phyloP scores from a whole-genome alignment of 768 basidiomycete species.

The Pilatotrama ljubarskyi region DNA sequence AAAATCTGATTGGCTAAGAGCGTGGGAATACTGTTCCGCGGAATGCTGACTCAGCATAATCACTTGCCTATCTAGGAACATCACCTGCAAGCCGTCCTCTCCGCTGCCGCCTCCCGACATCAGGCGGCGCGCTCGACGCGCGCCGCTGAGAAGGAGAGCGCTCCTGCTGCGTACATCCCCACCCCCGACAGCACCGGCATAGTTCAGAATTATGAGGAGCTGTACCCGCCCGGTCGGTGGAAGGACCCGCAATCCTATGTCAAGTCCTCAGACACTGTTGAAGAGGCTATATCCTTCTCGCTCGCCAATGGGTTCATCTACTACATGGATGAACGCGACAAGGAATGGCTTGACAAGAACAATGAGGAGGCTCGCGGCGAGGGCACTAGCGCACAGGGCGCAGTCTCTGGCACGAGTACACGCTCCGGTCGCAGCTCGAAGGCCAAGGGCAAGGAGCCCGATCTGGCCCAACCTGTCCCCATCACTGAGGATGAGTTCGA shows the following conservation, averaged over 20 bases:
- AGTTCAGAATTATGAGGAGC: constrained; percentile 72
- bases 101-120: constrained; percentile 53
- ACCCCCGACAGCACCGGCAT: constrained; percentile 87
- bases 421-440: constrained; percentile 70
- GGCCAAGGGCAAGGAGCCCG: constrained; percentile 83
- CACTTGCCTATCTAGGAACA: constrained; percentile 46
- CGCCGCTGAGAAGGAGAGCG: constrained; percentile 40
- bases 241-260: constrained; percentile 77
- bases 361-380: constrained; percentile 86
- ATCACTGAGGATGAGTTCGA: constrained; percentile 94
- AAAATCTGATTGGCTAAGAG: constrained; percentile 44
- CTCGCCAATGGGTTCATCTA: constrained; percentile 81
- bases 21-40: constrained; percentile 50
- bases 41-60: constrained; percentile 51
- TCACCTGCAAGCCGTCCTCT: constrained; percentile 57
- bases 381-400: constrained; percentile 78
- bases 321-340: constrained; percentile 95
- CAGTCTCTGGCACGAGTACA: constrained; percentile 54
- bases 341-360: constrained; percentile 91
- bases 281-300: constrained; percentile 63
- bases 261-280: constrained; percentile 81
- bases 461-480: constrained; percentile 57
- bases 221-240: constrained; percentile 74
- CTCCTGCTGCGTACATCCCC: constrained; percentile 77
- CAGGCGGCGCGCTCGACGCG: constrained; percentile 40